Evolutionary conservation across 2,329 filamentous ascomycete genomes (phyloP).

Genomic region (Aspergillus bombycis): DNA sequence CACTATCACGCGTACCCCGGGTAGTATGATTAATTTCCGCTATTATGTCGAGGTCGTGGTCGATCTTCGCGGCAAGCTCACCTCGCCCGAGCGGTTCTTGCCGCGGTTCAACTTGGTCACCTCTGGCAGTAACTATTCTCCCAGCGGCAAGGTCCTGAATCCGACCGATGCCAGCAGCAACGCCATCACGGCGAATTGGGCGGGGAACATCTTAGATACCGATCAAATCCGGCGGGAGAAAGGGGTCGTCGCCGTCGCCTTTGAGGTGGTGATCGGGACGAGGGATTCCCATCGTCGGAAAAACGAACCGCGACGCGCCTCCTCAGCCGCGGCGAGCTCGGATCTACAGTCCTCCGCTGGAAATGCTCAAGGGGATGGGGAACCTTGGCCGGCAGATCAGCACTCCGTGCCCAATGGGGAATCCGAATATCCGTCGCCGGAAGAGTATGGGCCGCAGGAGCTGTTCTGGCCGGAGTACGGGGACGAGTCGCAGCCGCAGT

Average conservation of each 20-base stretch:
- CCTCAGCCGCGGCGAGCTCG: slow-evolving; percentile 33
- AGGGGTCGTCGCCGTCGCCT: slow-evolving; percentile 82
- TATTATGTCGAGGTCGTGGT: slow-evolving; percentile 93
- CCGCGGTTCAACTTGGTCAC: slow-evolving; percentile 58
- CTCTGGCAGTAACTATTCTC: slow-evolving; percentile 47
- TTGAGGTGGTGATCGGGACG: slow-evolving; percentile 87
- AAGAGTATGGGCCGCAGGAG: slow-evolving; percentile 31
- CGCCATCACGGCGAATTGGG: slow-evolving; percentile 46
- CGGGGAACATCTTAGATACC: slow-evolving; percentile 78
- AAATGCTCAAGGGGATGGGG: slow-evolving; percentile 24
- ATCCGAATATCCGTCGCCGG: slow-evolving; percentile 24
- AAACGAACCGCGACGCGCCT: slow-evolving; percentile 41
- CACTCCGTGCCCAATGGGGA: slow-evolving; percentile 23
- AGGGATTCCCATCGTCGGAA: slow-evolving; percentile 69
- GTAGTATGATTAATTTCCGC: slow-evolving; percentile 91
- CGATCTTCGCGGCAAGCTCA: slow-evolving; percentile 85
- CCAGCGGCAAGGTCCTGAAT: slow-evolving; percentile 41
- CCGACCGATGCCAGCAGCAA: slow-evolving; percentile 36
- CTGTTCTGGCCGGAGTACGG: slow-evolving; percentile 34
- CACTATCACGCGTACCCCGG: slow-evolving; percentile 85
- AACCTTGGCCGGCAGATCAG: slow-evolving; percentile 31
- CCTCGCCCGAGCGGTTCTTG: slow-evolving; percentile 70
- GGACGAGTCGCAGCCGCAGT: slow-evolving; percentile 25
- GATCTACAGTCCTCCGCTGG: slow-evolving; percentile 27
- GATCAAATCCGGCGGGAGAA: slow-evolving; percentile 84